Percentiles rank a stretch among this genome's conserved stretches.
Conservation (phyloP, 768 basidiomycete genomes). For the Neoboletus brunneissimus region DNA sequence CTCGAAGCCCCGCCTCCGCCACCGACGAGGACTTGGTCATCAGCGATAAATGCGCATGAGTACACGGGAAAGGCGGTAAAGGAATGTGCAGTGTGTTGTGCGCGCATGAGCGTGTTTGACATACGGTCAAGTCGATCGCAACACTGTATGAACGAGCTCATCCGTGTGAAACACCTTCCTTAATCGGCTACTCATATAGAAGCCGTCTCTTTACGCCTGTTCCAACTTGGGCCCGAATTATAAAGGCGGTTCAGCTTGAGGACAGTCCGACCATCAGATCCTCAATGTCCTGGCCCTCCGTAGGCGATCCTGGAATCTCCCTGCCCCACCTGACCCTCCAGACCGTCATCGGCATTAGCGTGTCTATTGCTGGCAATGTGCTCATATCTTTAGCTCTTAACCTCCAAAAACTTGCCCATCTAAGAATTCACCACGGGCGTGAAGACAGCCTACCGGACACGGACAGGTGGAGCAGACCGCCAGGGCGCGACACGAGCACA, state of each 20-base stretch:
- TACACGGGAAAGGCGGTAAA: conserved; percentile 86
- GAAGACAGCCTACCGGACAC: conserved; percentile 13
- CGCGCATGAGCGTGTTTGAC: conserved; percentile 53
- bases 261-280: neutral
- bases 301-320: conserved; percentile 32
- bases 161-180: conserved; percentile 23
- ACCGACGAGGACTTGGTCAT: conserved; percentile 73
- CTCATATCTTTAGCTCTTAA: conserved; percentile 91
- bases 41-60: conserved; percentile 74
- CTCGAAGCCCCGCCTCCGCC: conserved; percentile 87
- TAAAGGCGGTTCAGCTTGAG: neutral
- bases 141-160: neutral
- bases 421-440: conserved; percentile 50
- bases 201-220: neutral
- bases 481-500: neutral
- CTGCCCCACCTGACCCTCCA: conserved; percentile 55
- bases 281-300: conserved; percentile 15
- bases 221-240: neutral
- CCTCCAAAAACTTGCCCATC: conserved; percentile 89
- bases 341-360: conserved; percentile 72
- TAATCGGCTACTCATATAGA: neutral
- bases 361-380: conserved; percentile 81
- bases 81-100: conserved; percentile 74
- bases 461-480: conserved; percentile 15
- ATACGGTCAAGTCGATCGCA: neutral